Percentiles rank a stretch among this genome's conserved stretches.
Conservation (phyloP, 441 rosid genomes). For the Codiaeum variegatum region DNA sequence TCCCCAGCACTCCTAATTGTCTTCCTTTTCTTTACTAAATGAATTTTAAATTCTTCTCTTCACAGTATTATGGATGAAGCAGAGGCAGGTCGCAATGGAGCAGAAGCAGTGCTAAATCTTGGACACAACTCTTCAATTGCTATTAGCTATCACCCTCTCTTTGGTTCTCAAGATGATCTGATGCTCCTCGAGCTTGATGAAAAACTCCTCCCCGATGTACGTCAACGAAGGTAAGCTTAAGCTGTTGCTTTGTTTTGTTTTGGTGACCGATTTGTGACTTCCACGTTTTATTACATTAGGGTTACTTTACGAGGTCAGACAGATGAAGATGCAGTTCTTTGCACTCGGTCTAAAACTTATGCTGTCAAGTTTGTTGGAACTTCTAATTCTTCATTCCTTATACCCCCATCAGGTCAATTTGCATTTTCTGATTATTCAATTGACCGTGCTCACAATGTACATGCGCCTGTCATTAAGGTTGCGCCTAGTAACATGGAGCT, state of each 20-base stretch:
- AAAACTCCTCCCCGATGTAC: slow-evolving; percentile 57
- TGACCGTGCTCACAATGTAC: slow-evolving; percentile 24
- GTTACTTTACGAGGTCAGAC: slow-evolving; percentile 73
- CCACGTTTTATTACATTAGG: slow-evolving; percentile 28
- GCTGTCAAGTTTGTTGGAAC: slow-evolving; percentile 75
- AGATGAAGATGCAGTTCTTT: slow-evolving; percentile 85
- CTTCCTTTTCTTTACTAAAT: too few relatives aligned
- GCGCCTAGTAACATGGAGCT: slow-evolving; percentile 80
- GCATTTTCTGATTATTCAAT: slow-evolving; percentile 17
- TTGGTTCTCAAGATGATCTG: slow-evolving; percentile 65
- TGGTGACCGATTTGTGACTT: not conserved
- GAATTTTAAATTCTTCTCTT: not conserved
- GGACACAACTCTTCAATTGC: slow-evolving; percentile 44
- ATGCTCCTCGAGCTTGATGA: slow-evolving; percentile 72
- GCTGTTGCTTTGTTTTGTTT: not conserved
- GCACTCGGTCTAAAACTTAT: slow-evolving; percentile 75
- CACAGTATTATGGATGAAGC: slow-evolving; percentile 31
- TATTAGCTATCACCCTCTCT: slow-evolving; percentile 59
- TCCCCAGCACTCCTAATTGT: too few relatives aligned
- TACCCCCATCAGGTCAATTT: slow-evolving; percentile 51
- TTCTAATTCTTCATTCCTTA: slow-evolving; percentile 71
- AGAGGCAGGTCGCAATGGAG: slow-evolving; percentile 32
- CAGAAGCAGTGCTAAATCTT: slow-evolving; percentile 56
- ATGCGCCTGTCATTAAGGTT: slow-evolving; percentile 50
- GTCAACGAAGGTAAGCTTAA: slow-evolving; percentile 45